phyloP scores from a whole-genome alignment of 352 stramenopile species.

The Globisporangium uncinulatum region DNA sequence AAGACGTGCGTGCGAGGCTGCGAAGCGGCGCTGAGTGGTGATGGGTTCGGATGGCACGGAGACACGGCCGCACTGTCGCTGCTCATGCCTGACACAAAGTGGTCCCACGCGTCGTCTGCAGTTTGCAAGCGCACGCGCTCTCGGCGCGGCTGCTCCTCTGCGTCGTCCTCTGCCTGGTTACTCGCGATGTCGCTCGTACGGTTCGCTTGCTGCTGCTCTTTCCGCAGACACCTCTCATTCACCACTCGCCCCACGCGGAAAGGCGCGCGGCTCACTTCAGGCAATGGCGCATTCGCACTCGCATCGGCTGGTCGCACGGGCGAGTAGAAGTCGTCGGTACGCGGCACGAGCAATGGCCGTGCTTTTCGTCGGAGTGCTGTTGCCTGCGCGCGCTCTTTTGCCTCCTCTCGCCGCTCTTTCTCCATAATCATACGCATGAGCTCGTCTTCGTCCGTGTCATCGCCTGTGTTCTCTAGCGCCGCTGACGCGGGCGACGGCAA shows the following conservation, averaged over 20 bases:
- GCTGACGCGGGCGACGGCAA: background rate
- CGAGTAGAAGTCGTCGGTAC: constrained; percentile 24
- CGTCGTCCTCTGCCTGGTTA: constrained; percentile 14
- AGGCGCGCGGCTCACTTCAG: constrained; percentile 2
- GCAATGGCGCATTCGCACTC: background rate
- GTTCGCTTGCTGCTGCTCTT: background rate
- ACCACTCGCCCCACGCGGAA: constrained; percentile 6
- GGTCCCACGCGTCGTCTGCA: constrained; percentile 29
- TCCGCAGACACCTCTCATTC: background rate
- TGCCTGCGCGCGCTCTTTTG: constrained; percentile 5
- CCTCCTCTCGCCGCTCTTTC: constrained; percentile 21
- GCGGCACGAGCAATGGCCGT: background rate
- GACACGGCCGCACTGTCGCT: constrained; percentile 1
- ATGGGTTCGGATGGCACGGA: constrained; percentile 5
- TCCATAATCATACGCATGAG: constrained; percentile 35
- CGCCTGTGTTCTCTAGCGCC: background rate
- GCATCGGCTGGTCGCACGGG: constrained; percentile 18
- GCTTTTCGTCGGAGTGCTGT: constrained; percentile 2
- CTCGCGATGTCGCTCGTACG: background rate
- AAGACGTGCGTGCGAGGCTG: constrained; percentile 14
- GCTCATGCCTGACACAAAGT: constrained; percentile 25
- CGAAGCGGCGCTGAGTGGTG: constrained; percentile 1
- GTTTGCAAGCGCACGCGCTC: constrained; percentile 20
- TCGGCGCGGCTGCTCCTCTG: constrained; percentile 11
- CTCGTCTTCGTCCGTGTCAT: constrained; percentile 28